A percentile compares a stretch with the other conserved stretches of the same genome.
Evolutionary conservation across 1,284 basidiomycete species (phyloP).

Genomic region (Neotropicomus parvogracilis): DNA sequence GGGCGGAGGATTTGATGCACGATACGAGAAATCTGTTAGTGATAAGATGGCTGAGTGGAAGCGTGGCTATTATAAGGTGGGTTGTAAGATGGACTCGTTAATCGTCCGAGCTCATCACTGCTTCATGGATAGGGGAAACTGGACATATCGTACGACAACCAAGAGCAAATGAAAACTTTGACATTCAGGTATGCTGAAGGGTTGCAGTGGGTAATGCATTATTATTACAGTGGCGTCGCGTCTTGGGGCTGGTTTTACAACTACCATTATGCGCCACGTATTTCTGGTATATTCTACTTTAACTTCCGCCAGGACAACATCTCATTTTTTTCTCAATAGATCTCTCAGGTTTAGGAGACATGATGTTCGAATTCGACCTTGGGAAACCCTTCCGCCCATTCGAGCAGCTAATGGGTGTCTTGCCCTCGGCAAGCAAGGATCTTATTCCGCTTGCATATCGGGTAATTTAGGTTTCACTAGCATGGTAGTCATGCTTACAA

Average conservation of each 20-base stretch:
- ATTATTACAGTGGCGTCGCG: constrained; percentile 95
- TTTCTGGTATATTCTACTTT: constrained; percentile 63
- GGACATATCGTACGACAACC: constrained; percentile 71
- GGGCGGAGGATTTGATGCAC: constrained; percentile 71
- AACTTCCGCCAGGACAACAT: background rate
- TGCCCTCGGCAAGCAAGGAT: constrained; percentile 86
- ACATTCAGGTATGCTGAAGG: constrained; percentile 88
- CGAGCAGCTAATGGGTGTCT: constrained; percentile 97
- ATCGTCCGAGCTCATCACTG: constrained; percentile 1
- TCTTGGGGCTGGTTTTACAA: constrained; percentile 99
- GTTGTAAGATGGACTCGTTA: constrained; percentile 19
- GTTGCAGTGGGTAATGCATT: constrained; percentile 98
- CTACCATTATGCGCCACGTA: constrained; percentile 95
- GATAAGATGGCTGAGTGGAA: constrained; percentile 95
- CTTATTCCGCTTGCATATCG: constrained; percentile 85
- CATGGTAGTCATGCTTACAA: constrained; percentile 4
- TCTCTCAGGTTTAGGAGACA: constrained; percentile 69
- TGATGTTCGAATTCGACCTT: constrained; percentile 83
- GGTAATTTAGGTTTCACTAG: constrained; percentile 40
- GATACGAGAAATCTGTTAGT: constrained; percentile 69
- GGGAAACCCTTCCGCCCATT: constrained; percentile 92
- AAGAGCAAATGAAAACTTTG: constrained; percentile 64
- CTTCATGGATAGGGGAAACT: constrained; percentile 65
- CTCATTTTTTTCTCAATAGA: constrained; percentile 46
- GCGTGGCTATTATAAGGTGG: constrained; percentile 80